Evolutionary conservation across 208 protist species (phyloP).

Genomic region (Phytomonas francai): DNA sequence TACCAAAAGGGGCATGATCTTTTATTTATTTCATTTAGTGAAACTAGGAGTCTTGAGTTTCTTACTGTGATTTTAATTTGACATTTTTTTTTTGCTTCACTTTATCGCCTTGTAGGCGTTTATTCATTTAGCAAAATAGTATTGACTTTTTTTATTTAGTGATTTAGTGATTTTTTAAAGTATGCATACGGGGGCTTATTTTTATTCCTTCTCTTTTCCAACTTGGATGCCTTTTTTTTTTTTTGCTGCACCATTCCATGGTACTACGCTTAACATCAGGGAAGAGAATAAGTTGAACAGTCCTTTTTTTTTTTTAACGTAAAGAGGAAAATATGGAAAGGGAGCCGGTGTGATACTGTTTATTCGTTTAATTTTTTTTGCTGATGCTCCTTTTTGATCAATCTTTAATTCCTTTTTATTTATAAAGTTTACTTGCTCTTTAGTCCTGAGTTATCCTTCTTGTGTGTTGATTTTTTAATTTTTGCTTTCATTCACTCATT

Average conservation of each 20-base stretch:
- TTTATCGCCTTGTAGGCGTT: background rate
- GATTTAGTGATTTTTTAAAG: constrained; percentile 5
- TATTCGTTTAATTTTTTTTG: constrained; percentile 10
- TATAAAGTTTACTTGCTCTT: background rate
- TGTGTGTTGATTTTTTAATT: constrained; percentile 6
- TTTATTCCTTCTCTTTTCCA: constrained; percentile 10
- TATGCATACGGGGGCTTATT: constrained; percentile 1
- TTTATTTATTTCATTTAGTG: background rate
- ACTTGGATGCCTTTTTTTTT: constrained; percentile 1
- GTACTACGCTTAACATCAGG: too few relatives aligned
- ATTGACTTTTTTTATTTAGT: constrained; percentile 8
- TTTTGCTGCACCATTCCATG: background rate
- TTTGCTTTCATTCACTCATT: background rate
- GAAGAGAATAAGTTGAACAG: too few relatives aligned
- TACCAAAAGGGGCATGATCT: background rate
- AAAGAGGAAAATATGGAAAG: background rate
- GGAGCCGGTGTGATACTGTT: background rate
- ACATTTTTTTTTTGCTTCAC: constrained; percentile 15
- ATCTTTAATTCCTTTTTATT: constrained; percentile 6
- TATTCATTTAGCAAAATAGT: constrained; percentile 2
- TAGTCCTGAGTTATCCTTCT: background rate
- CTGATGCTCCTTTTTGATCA: background rate
- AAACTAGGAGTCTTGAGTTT: too few relatives aligned
- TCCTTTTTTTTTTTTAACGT: constrained; percentile 17
- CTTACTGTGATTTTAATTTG: constrained; percentile 12